Evolutionary conservation across 1,284 basidiomycete species (phyloP).

Genomic region (Afroboletus lepidellus): DNA sequence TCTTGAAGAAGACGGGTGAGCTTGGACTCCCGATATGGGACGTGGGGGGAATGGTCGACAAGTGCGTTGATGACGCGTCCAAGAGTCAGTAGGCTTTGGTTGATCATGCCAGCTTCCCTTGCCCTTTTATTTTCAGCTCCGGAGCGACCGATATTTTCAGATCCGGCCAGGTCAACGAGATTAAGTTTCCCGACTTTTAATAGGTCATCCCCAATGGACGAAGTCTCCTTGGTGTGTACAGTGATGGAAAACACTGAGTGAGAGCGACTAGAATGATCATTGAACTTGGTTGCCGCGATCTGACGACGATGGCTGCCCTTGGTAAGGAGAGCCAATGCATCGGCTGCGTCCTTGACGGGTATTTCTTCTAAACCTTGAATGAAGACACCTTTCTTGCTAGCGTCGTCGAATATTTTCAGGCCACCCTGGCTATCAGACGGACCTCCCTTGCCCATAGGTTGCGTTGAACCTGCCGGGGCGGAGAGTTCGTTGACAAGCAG

Average conservation of each 20-base stretch:
- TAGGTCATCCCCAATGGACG: constrained; percentile 80
- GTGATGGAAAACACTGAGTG: constrained; percentile 99
- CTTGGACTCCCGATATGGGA: constrained; percentile 95
- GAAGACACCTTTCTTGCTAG: constrained; percentile 81
- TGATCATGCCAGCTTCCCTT: constrained; percentile 98
- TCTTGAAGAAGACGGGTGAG: constrained; percentile 97
- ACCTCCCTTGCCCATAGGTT: constrained; percentile 68
- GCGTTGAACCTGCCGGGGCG: constrained; percentile 55
- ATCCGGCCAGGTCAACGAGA: constrained; percentile 95
- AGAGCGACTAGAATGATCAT: constrained; percentile 95
- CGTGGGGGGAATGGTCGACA: constrained; percentile 88
- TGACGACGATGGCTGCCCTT: constrained; percentile 91
- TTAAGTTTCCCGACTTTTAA: constrained; percentile 95
- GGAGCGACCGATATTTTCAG: constrained; percentile 95
- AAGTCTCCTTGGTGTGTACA: constrained; percentile 87
- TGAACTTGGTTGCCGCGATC: constrained; percentile 96
- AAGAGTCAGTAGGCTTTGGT: constrained; percentile 93
- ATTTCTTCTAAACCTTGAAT: constrained; percentile 96
- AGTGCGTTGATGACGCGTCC: constrained; percentile 97
- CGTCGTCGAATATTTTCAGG: constrained; percentile 93
- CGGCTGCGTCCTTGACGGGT: constrained; percentile 78
- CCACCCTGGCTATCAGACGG: constrained; percentile 45
- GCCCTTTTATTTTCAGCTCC: constrained; percentile 96
- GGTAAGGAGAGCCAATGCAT: constrained; percentile 83
- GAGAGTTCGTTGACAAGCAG: constrained; percentile 76